These are phyloP conservation scores for Tranzscheliella williamsii DNA, from an alignment of 1,284 basidiomycete species.

Conservation along the genomic window DNA sequence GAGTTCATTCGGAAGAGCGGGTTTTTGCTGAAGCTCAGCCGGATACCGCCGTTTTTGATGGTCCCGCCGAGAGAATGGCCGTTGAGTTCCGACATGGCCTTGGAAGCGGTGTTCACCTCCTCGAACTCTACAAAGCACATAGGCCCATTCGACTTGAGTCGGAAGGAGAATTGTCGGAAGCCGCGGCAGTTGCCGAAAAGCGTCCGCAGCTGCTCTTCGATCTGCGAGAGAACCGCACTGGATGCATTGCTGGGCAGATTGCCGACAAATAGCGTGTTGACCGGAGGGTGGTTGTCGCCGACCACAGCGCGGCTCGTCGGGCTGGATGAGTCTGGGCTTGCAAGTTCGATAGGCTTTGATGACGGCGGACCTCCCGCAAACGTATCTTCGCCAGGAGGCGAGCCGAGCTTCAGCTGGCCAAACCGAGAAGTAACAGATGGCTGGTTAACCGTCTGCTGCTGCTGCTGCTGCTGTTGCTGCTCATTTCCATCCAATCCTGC, in stretches of 20 bases:
- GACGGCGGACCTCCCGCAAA: neutral
- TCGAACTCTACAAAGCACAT: slow-evolving; percentile 95
- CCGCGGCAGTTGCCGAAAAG: slow-evolving; percentile 79
- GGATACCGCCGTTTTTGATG: slow-evolving; percentile 85
- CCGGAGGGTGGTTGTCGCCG: slow-evolving; percentile 49
- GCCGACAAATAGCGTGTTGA: slow-evolving; percentile 53
- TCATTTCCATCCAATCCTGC: slow-evolving; percentile 14
- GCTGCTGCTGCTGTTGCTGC: slow-evolving; percentile 6
- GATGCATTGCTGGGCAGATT: slow-evolving; percentile 46
- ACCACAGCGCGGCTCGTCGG: slow-evolving; percentile 42
- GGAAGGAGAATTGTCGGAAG: slow-evolving; percentile 87
- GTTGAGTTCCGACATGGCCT: slow-evolving; percentile 83
- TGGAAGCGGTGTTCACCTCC: slow-evolving; percentile 80
- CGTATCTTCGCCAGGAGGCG: slow-evolving; percentile 24
- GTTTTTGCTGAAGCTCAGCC: slow-evolving; percentile 73
- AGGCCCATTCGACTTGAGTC: slow-evolving; percentile 91
- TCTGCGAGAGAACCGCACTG: slow-evolving; percentile 66
- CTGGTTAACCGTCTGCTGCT: neutral
- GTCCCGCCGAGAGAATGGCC: slow-evolving; percentile 86
- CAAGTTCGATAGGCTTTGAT: neutral
- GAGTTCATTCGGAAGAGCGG: slow-evolving; percentile 50
- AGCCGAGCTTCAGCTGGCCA: slow-evolving; percentile 37
- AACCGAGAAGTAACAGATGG: slow-evolving; percentile 23
- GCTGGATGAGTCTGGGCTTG: slow-evolving; percentile 34
- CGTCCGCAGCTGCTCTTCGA: slow-evolving; percentile 81